These are phyloP conservation scores for Coleophoma crateriformis DNA, from an alignment of 2,329 filamentous ascomycete species.

Conservation along the genomic window DNA sequence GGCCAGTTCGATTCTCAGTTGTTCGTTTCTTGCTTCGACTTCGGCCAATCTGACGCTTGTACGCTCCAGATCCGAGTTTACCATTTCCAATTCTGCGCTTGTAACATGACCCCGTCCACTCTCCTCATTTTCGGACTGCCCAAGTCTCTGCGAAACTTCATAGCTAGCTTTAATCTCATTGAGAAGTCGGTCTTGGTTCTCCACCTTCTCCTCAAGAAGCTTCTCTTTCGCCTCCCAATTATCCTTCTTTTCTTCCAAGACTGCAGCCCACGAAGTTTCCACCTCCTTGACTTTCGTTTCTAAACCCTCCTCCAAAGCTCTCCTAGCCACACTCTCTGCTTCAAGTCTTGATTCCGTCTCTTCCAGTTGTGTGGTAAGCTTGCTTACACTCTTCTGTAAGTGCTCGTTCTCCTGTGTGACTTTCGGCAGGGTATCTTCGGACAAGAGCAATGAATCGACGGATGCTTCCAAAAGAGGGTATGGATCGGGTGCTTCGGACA, in stretches of 20 bases:
- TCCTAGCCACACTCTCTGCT: slow-evolving; percentile 66
- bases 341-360: slow-evolving; percentile 77
- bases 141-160: slow-evolving; percentile 88
- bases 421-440: slow-evolving; percentile 88
- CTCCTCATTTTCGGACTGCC: slow-evolving; percentile 60
- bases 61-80: slow-evolving; percentile 84
- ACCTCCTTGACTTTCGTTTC: slow-evolving; percentile 83
- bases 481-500: slow-evolving; percentile 94
- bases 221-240: slow-evolving; percentile 97
- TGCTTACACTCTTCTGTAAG: slow-evolving; percentile 72
- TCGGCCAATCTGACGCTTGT: slow-evolving; percentile 84
- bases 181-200: slow-evolving; percentile 85
- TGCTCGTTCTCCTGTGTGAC: slow-evolving; percentile 84
- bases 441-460: slow-evolving; percentile 85
- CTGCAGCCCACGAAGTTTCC: slow-evolving; percentile 82
- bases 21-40: slow-evolving; percentile 89
- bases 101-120: slow-evolving; percentile 60
- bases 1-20: slow-evolving; percentile 82
- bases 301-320: slow-evolving; percentile 69
- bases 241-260: slow-evolving; percentile 87
- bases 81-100: slow-evolving; percentile 88
- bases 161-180: slow-evolving; percentile 97
- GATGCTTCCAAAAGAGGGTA: slow-evolving; percentile 95
- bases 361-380: slow-evolving; percentile 75
- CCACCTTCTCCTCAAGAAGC: slow-evolving; percentile 84